Base-by-base conservation (phyloP, 2,329 filamentous ascomycete genomes). In the Nannizziopsis barbatae region DNA sequence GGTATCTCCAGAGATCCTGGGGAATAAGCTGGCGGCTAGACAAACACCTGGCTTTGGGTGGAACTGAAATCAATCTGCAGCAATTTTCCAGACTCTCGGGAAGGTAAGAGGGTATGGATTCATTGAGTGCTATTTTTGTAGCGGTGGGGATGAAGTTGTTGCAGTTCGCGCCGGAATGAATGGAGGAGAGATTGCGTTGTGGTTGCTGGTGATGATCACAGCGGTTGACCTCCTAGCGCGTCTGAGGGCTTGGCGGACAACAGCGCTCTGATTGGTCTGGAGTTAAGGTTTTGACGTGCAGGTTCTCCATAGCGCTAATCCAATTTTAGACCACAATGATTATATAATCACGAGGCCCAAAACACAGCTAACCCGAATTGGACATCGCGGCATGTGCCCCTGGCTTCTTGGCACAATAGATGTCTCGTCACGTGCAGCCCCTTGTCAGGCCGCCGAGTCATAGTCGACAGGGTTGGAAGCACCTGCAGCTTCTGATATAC, bases 251-350 rank as follows among this genome's bases (percentile, higher is more conserved):
- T 39, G 32, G 17, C 17, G 40, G 46, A 44, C 46, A 30, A 36
- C 30, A 48, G 43, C 46, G 30, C 35, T 22, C 35, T 50, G 37
- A 51, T 53, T 52, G 52, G 50, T 41, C 44, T 7, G 20, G 42
- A 47, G 39, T 5, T 3, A 18, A 36, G 30, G 41, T 27, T 17
- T 36, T 27, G 12, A 30, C 42, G 22, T 47, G 37, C 36, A 27
- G 18, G 44, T n/a, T 11, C 18, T 35, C 11, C 36, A 32, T 40
- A 27, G 35, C 37, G 37, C 45, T 47, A 42, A 27, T 35, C 37
- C 1, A 8, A 41, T 30, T 22, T 27, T 27, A 27, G 22, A 27
- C 22, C 3, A 27, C 22, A 27, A 27, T 27, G 22, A 27, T 27
- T 27, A 27, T 27, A 7, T 27, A 27, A 27, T 27, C n/a, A 27